These are phyloP conservation scores for Cercospora janseana DNA, from an alignment of 2,329 filamentous ascomycete species.

Conservation along the genomic window DNA sequence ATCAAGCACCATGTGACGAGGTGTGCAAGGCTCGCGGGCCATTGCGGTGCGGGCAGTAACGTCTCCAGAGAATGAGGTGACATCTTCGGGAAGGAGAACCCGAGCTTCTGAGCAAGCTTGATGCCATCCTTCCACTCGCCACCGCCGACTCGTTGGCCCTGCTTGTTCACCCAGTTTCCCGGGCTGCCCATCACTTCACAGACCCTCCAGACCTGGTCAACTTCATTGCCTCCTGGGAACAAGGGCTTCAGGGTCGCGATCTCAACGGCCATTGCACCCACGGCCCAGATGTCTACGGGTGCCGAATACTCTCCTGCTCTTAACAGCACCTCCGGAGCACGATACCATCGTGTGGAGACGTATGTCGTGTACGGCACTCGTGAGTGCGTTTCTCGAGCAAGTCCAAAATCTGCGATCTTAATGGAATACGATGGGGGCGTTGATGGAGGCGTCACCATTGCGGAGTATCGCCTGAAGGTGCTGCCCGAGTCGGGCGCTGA, in stretches of 20 bases:
- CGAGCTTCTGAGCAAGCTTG: conserved; percentile 87
- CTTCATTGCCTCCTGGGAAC: conserved; percentile 96
- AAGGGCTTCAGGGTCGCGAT: conserved; percentile 94
- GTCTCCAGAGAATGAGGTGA: conserved; percentile 95
- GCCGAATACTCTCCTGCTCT: conserved; percentile 95
- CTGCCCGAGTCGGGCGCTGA: conserved; percentile 78
- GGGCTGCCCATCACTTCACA: conserved; percentile 99
- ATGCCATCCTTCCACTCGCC: conserved; percentile 97
- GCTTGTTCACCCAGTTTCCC: conserved; percentile 95
- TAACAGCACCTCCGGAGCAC: conserved; percentile 87
- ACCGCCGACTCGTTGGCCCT: conserved; percentile 80
- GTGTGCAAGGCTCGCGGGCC: conserved; percentile 81
- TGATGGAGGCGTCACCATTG: conserved; percentile 88
- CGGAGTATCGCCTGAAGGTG: conserved; percentile 88
- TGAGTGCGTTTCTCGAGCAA: conserved; percentile 95
- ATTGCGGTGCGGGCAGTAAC: conserved; percentile 84
- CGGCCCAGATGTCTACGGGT: conserved; percentile 96
- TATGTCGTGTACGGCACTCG: conserved; percentile 97
- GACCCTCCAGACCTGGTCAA: conserved; percentile 97
- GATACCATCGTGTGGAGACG: conserved; percentile 94
- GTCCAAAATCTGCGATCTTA: conserved; percentile 97
- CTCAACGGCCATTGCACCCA: conserved; percentile 98
- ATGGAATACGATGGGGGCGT: conserved; percentile 93
- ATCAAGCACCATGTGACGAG: conserved; percentile 99
- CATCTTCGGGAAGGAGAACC: conserved; percentile 99